Conservation (phyloP, 2,329 filamentous ascomycete species). For the Xylaria digitata region DNA sequence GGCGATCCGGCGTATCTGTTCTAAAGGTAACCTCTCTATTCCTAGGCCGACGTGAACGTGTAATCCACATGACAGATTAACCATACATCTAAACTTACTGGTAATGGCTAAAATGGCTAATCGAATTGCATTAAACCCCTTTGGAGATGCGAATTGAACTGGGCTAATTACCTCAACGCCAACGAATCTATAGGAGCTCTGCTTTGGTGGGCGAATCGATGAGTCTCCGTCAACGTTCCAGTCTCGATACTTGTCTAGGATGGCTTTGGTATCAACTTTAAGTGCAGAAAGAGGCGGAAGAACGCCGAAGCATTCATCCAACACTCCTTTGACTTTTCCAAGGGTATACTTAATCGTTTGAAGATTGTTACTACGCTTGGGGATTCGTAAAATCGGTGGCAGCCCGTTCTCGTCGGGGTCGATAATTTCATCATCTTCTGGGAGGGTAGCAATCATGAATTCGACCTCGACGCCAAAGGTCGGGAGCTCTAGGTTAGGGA, state of each 20-base stretch:
- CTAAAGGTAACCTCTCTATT: conserved; percentile 27
- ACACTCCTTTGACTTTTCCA: neutral
- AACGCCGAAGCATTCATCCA: conserved; percentile 8
- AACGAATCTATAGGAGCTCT: neutral
- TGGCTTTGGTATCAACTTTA: neutral
- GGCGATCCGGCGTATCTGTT: conserved; percentile 34
- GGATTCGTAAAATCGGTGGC: conserved; percentile 13
- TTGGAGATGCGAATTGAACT: conserved; percentile 25
- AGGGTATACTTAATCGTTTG: neutral
- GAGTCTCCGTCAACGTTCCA: neutral
- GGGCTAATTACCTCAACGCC: conserved; percentile 37
- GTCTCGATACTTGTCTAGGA: neutral
- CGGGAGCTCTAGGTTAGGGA: neutral
- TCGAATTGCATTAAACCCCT: conserved; percentile 29
- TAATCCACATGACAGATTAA: conserved; percentile 37
- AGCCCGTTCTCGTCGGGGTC: conserved; percentile 9
- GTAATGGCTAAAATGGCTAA: conserved; percentile 25
- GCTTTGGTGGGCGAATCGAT: neutral
- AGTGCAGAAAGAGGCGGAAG: neutral
- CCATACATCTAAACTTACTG: conserved; percentile 25
- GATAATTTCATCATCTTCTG: neutral
- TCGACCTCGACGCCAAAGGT: conserved; percentile 29
- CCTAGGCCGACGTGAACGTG: conserved; percentile 44
- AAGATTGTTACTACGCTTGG: neutral
- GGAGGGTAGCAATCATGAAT: conserved; percentile 5